These are phyloP conservation scores for Drechslerella dactyloides DNA, from an alignment of 2,329 filamentous ascomycete species.

Conservation along the genomic window DNA sequence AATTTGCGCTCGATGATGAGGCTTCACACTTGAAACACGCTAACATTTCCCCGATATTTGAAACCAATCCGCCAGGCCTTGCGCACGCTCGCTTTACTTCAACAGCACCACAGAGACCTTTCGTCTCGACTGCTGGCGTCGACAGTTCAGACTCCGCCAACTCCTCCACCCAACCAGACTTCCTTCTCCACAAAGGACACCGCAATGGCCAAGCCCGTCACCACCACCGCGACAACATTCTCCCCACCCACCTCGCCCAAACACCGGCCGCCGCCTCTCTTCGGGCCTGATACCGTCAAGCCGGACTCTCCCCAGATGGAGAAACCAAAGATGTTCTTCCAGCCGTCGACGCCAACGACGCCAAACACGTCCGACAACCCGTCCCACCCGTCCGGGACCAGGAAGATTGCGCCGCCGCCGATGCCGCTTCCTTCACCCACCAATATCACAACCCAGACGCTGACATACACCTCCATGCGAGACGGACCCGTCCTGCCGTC, in stretches of 20 bases:
- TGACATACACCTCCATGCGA: slow-evolving; percentile 41
- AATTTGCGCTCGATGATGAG: slow-evolving; percentile 24
- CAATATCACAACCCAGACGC: slow-evolving; percentile 42
- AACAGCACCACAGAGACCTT: slow-evolving; percentile 49
- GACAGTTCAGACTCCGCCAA: slow-evolving; percentile 48
- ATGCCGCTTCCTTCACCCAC: slow-evolving; percentile 46
- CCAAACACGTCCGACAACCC: slow-evolving; percentile 48
- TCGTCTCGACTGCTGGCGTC: slow-evolving; percentile 49
- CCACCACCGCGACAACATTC: slow-evolving; percentile 43
- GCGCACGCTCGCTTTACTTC: slow-evolving; percentile 48
- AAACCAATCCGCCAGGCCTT: slow-evolving; percentile 50
- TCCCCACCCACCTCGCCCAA: slow-evolving; percentile 49
- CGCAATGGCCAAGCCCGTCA: slow-evolving; percentile 45
- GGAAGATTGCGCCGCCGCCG: slow-evolving; percentile 42
- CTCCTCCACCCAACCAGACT: slow-evolving; percentile 50
- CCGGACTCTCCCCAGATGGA: slow-evolving; percentile 39
- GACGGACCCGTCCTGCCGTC: slow-evolving; percentile 41
- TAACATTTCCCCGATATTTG: slow-evolving; percentile 43
- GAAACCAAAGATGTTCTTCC: slow-evolving; percentile 50
- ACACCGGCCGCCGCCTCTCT: slow-evolving; percentile 47
- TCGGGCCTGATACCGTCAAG: slow-evolving; percentile 35
- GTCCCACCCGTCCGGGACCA: slow-evolving; percentile 43
- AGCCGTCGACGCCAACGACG: slow-evolving; percentile 48
- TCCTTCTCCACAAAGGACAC: slow-evolving; percentile 46
- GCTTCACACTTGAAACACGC: slow-evolving; percentile 51